Evolutionary conservation across 2,329 filamentous ascomycete genomes (phyloP), one percentile per base, ranked within the genome.

Genomic region (Diaporthe sp.): DNA sequence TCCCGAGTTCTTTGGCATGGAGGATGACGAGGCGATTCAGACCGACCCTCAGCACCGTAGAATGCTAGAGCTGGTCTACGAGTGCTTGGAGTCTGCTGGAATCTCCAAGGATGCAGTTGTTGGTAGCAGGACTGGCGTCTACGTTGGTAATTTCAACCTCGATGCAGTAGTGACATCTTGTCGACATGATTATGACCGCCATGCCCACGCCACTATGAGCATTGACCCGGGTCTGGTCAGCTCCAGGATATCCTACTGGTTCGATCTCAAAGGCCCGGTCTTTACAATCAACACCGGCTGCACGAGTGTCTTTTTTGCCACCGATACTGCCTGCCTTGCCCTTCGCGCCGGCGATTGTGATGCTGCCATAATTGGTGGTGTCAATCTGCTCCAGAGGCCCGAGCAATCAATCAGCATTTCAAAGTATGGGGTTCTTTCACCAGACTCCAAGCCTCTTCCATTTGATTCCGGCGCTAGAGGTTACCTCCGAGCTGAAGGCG

Each of bases 401-500:
- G 74, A 77, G 5, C 74, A 80, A 52, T 77, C 76, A 1, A 77
- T 78, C 1, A 61, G 73, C 0, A 79, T 83, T 78, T 19, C 45
- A 2, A 57, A 76, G 22, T 68, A 75, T 13, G 75, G 74, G 3
- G 66, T 77, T 4, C 72, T 81, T 2, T 77, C 76, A 15, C 77
- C 80, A 17, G 72, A 76, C 9, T 77, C 76, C 3, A 76, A 58
- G 3, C 80, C 75, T 60, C 73, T 78, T 38, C 76, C 74, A 25
- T 84, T 82, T 9, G 70, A 38, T 5, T 79, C 80, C 6, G 17
- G 17, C 12, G 89, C 86, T 0, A 82, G 88, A 71, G 92, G 92
- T 0, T 93, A 91, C 77, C 90, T 87, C 0, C 86, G 91, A 10
- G 91, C 89, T 13, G 91, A 92, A 77, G 91, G 90, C 4, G 85